Evolutionary conservation across 202 grass and related monocot species (phyloP).

Genomic region (Carex arenaria): DNA sequence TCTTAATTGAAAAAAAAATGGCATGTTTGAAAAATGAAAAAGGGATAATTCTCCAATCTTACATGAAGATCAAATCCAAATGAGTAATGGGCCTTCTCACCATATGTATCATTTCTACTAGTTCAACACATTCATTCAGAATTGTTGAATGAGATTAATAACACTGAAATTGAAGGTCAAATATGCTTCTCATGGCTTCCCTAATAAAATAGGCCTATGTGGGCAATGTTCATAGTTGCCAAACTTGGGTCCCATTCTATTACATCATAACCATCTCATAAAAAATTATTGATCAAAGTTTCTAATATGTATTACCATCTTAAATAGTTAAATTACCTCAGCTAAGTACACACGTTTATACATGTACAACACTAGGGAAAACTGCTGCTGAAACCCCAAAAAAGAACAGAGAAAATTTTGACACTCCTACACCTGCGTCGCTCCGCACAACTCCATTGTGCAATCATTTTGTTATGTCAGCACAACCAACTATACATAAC

Average conservation of each 20-base stretch:
- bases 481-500: slow-evolving; percentile 6
- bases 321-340: slow-evolving; percentile 8
- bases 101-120: not conserved
- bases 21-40: too few relatives aligned
- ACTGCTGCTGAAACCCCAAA: not conserved
- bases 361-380: slow-evolving; percentile 9
- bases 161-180: not conserved
- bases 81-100: too few relatives aligned
- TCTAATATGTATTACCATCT: slow-evolving; percentile 14
- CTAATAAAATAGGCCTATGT: not conserved
- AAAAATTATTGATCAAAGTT: slow-evolving; percentile 4
- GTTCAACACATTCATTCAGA: not conserved
- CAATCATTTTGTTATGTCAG: slow-evolving; percentile 1
- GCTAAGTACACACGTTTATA: slow-evolving; percentile 9
- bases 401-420: not conserved
- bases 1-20: too few relatives aligned
- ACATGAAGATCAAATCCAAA: too few relatives aligned
- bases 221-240: not conserved
- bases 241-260: not conserved
- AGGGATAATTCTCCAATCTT: too few relatives aligned
- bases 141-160: not conserved
- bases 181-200: not conserved
- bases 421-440: not conserved
- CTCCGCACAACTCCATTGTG: not conserved
- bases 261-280: slow-evolving; percentile 6